These are phyloP conservation scores for Prunus padus DNA, from an alignment of 306 rosid species.

Conservation along the genomic window DNA sequence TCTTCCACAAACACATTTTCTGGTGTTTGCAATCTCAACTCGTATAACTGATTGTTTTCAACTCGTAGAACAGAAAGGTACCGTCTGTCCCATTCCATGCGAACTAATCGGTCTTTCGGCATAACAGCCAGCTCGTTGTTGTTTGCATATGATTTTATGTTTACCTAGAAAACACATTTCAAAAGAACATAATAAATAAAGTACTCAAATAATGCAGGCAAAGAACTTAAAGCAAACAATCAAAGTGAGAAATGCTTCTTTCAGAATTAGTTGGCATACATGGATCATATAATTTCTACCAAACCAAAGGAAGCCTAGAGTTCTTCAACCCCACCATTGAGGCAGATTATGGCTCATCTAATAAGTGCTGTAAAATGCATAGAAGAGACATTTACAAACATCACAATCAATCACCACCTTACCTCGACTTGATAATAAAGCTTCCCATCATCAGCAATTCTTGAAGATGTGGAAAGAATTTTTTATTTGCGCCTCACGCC, in stretches of 20 bases:
- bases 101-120: slow-evolving; percentile 81
- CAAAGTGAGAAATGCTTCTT: too few relatives aligned
- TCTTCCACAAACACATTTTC: slow-evolving; percentile 81
- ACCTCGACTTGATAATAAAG: slow-evolving; percentile 93
- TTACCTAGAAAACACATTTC: slow-evolving; percentile 53
- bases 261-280: too few relatives aligned
- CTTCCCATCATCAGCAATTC: slow-evolving; percentile 81
- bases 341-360: not conserved
- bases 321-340: too few relatives aligned
- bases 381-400: not conserved
- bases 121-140: slow-evolving; percentile 93
- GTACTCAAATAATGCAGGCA: too few relatives aligned
- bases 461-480: slow-evolving; percentile 65
- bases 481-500: slow-evolving; percentile 85
- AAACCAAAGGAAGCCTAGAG: too few relatives aligned
- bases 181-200: not conserved
- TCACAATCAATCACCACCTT: not conserved
- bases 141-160: slow-evolving; percentile 91
- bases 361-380: not conserved
- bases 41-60: slow-evolving; percentile 87
- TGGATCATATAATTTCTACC: not conserved
- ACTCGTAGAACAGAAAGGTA: slow-evolving; percentile 94
- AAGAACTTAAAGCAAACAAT: too few relatives aligned
- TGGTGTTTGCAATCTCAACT: slow-evolving; percentile 82
- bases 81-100: slow-evolving; percentile 88